Base-by-base conservation (phyloP, 306 rosid species). In the Acmispon strigosus region DNA sequence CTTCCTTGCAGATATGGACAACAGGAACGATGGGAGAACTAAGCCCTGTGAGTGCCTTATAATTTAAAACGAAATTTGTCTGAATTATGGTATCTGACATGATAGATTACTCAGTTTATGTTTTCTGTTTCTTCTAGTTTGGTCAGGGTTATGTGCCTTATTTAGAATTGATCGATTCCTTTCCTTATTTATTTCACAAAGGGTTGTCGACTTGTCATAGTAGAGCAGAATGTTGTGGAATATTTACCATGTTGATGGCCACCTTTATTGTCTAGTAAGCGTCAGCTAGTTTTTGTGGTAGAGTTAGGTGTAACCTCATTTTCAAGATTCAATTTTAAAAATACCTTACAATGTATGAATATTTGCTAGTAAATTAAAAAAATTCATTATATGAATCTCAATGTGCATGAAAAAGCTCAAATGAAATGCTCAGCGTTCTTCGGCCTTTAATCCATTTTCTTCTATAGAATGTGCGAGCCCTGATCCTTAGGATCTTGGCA, bases 1-100 rank as follows among this genome's bases (percentile, higher is more conserved):
- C 22, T 80, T 32, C 66, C 47, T 36, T 76, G 82, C 90, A 91
- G 96, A 85, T 91, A 42, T 91, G 97, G 97, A 91, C 96, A 3
- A 84, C 97, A 10, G 96, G 92, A 70, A 86, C 97, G 34, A 91
- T 88, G 97, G 96, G 97, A 76, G 97, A 91, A 75, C 84, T 91
- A 76, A 88, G 86, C 72, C 97, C 97, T 6, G 96, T 86, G 73
- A 78, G 97, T 82, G 29, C 72, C 34, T 49, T 62, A 11, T 54
- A 62, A 45, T n/a, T 51, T 22, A 1, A 52, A 3, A 48, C 7
- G 8, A 53, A 53, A 45, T 74, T 42, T 57, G 67, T 36, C 34
- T 10, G 54, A 64, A 47, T 47, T 48, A 54, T 69, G 37, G 13
- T 12, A 37, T 16, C 2, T 13, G 59, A 27, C 71, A 29, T 69